Evolutionary conservation across 2,329 filamentous ascomycete species (phyloP).

Genomic region (Atkinsonella texensis): DNA sequence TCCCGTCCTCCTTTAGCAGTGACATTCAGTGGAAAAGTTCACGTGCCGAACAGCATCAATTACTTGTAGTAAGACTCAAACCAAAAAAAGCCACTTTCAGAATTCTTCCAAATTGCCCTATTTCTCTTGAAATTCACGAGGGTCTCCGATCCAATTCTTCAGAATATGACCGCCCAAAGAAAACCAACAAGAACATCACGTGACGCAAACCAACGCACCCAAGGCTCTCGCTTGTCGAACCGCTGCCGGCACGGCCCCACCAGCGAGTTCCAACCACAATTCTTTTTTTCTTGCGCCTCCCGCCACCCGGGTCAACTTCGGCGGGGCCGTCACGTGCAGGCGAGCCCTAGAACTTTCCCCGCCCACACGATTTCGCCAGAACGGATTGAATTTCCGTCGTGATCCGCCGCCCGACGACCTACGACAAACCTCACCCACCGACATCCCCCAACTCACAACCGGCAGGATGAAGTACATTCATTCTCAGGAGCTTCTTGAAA

Average conservation of each 20-base stretch:
- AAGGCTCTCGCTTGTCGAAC: not conserved
- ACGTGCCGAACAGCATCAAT: too few relatives aligned
- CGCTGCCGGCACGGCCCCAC: not conserved
- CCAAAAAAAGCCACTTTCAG: too few relatives aligned
- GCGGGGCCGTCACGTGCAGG: conserved; percentile 24
- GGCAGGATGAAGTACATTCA: conserved; percentile 99
- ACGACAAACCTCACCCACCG: conserved; percentile 30
- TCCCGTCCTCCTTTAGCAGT: not conserved
- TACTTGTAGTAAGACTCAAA: too few relatives aligned
- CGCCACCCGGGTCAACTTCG: conserved; percentile 16
- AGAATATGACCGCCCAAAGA: not conserved
- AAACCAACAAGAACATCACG: not conserved
- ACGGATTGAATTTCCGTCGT: conserved; percentile 22
- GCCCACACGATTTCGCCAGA: conserved; percentile 29
- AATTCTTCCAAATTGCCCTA: too few relatives aligned
- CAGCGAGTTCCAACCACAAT: too few relatives aligned
- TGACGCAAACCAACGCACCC: not conserved
- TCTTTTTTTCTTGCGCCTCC: not conserved
- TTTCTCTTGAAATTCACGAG: too few relatives aligned
- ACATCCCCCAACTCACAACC: conserved; percentile 33
- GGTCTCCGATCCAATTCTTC: not conserved
- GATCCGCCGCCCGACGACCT: conserved; percentile 22
- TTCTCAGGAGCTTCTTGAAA: conserved; percentile 87
- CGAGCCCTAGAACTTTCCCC: conserved; percentile 33
- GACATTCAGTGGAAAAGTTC: too few relatives aligned